Evolutionary conservation across 208 protist species (phyloP), one percentile per base, ranked within the genome.

Genomic region (Crithidia fasciculata): DNA sequence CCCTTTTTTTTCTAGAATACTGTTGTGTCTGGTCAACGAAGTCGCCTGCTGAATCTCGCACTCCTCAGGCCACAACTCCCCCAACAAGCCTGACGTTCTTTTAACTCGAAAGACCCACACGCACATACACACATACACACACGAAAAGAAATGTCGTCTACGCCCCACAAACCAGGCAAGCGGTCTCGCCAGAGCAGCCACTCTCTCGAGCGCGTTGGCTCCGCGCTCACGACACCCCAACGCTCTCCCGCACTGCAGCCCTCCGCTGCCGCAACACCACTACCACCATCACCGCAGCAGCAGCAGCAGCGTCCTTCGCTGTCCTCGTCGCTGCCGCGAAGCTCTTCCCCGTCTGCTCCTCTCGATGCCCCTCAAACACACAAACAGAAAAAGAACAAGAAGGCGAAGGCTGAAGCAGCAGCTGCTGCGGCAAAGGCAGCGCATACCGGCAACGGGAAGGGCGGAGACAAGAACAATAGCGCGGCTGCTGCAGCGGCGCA

Each of bases 181-280:
- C 64, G 64, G 6, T 36, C 50, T 13, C 64, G 64, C 0, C 64
- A 19, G 52, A n/a, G 52, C 64, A 69, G 64, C 64, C 64, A 13
- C 64, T 69, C 64, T 2, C 52, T 47, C 13, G 64, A 69, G 52
- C 28, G 39, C 5, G 36, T n/a, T 4, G 52, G 18, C 19, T 8
- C 16, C 6, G 8, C 6, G 0, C 9, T 8, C 45, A 5, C 52
- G 2, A 59, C 64, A 36, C 64, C 64, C 5, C 49, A 69, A n/a
- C 52, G 39, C 37, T 69, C 64, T 12, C 64, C 64, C 10, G 64
- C 64, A 10, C 52, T 69, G 40, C 64, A 44, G 49, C 62, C 62
- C 12, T 55, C 62, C 8, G 44, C 49, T 5, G 4, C 45, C 45
- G 45, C 43, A n/a, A n/a, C n/a, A n/a, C n/a, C 12, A 8, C 45